phyloP scores from a whole-genome alignment of 2,329 filamentous ascomycete genomes.

The Neobulgaria alba region DNA sequence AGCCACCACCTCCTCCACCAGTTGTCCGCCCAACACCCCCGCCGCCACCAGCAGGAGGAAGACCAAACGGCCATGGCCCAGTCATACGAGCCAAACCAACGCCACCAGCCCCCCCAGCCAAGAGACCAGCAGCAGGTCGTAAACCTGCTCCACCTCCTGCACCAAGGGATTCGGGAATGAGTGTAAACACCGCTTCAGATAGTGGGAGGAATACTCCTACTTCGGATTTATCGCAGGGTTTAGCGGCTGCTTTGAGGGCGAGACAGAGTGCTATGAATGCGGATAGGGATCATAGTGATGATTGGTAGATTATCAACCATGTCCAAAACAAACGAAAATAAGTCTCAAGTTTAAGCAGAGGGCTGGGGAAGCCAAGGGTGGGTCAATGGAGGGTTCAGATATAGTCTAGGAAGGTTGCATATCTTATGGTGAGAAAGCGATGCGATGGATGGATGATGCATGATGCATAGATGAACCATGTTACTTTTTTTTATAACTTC shows the following conservation, averaged over 20 bases:
- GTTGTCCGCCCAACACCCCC: conserved; percentile 37
- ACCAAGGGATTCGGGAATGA: conserved; percentile 64
- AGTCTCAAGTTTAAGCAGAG: neutral
- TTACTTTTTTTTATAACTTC: conserved; percentile 2
- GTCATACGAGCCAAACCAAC: conserved; percentile 28
- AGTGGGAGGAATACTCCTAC: conserved; percentile 66
- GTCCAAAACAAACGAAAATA: neutral
- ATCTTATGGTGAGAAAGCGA: neutral
- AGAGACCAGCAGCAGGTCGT: conserved; percentile 63
- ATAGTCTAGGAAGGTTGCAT: neutral
- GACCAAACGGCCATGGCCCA: conserved; percentile 32
- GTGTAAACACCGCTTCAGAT: conserved; percentile 43
- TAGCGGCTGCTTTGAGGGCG: conserved; percentile 71
- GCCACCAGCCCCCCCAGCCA: conserved; percentile 48
- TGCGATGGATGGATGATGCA: conserved; percentile 2
- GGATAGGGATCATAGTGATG: conserved; percentile 36
- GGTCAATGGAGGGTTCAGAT: too few relatives aligned
- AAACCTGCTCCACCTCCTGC: conserved; percentile 61
- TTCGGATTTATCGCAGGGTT: conserved; percentile 60
- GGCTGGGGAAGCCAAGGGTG: too few relatives aligned
- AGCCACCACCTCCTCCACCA: conserved; percentile 50
- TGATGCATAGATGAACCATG: conserved; percentile 11
- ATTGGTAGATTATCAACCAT: conserved; percentile 21
- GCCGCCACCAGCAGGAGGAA: conserved; percentile 48
- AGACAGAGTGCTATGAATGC: conserved; percentile 61